phyloP scores from a whole-genome alignment of 495 filamentous ascomycete genomes.

The Apiosordaria backusii region DNA sequence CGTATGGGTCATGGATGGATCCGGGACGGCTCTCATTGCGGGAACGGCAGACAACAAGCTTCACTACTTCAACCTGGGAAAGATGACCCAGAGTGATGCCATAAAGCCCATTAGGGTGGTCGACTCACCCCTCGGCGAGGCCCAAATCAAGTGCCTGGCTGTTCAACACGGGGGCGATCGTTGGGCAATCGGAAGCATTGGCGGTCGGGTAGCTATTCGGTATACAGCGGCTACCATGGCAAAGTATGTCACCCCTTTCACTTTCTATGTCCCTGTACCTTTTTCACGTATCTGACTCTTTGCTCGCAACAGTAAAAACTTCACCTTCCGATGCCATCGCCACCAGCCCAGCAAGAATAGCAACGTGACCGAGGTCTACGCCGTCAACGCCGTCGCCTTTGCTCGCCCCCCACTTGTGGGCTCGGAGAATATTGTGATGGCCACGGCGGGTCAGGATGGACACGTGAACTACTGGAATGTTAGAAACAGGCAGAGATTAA shows the following conservation, averaged over 20 bases:
- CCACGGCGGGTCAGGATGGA: slow-evolving; percentile 83
- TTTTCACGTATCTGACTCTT: background rate
- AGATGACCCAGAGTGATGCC: slow-evolving; percentile 56
- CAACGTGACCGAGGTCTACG: slow-evolving; percentile 67
- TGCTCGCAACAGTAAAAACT: slow-evolving; percentile 51
- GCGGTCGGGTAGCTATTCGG: slow-evolving; percentile 85
- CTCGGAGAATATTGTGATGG: slow-evolving; percentile 73
- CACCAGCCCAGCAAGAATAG: slow-evolving; percentile 57
- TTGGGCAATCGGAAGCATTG: slow-evolving; percentile 84
- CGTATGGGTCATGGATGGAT: slow-evolving; percentile 82
- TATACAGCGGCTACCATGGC: slow-evolving; percentile 85
- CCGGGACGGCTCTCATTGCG: slow-evolving; percentile 72
- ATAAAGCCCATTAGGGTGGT: slow-evolving; percentile 71
- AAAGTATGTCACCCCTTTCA: slow-evolving; percentile 45
- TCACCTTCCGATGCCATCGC: slow-evolving; percentile 93
- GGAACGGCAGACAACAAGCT: slow-evolving; percentile 86
- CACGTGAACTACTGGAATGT: slow-evolving; percentile 93
- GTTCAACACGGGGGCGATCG: slow-evolving; percentile 80
- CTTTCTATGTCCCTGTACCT: background rate
- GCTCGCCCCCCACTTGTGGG: slow-evolving; percentile 50
- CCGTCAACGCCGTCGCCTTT: slow-evolving; percentile 86
- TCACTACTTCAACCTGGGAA: slow-evolving; percentile 70
- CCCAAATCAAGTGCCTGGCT: slow-evolving; percentile 81
- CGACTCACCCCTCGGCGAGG: slow-evolving; percentile 72
- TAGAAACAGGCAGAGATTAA: slow-evolving; percentile 78